Conservation (phyloP, 768 basidiomycete species). For the Suillus alpinus region DNA sequence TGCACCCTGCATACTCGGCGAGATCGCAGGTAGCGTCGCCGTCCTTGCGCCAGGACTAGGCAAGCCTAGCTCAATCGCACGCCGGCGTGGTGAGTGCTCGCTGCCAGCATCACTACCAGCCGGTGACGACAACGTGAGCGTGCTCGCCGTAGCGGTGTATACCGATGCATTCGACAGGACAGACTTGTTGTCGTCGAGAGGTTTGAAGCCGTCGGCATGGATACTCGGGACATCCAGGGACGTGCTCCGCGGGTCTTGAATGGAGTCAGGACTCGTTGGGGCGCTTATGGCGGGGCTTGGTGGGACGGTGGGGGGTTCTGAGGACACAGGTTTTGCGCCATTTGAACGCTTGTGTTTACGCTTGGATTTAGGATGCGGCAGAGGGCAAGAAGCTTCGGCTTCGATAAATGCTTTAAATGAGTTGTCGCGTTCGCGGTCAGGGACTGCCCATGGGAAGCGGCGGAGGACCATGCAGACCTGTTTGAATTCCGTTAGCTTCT, state of each 20-base stretch:
- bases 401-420: constrained; percentile 90
- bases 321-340: background rate
- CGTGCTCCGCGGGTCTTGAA: background rate
- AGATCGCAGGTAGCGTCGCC: constrained; percentile 33
- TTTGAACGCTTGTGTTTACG: constrained; percentile 6
- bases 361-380: constrained; percentile 24
- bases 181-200: constrained; percentile 16
- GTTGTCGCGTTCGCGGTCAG: constrained; percentile 89
- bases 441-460: constrained; percentile 98
- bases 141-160: constrained; percentile 8
- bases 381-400: constrained; percentile 82
- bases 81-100: constrained; percentile 14
- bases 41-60: constrained; percentile 24
- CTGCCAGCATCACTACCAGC: constrained; percentile 14
- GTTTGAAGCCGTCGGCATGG: background rate
- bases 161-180: constrained; percentile 5
- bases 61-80: constrained; percentile 14
- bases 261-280: constrained; percentile 6
- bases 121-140: constrained; percentile 10
- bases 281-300: constrained; percentile 13
- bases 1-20: background rate
- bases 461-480: constrained; percentile 88
- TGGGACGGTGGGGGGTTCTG: background rate
- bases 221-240: background rate
- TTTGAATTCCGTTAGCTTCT: background rate